Evolutionary conservation across 495 filamentous ascomycete genomes (phyloP), one percentile per base, ranked within the genome.

Genomic region (Hyphodiscus hymeniophilus): DNA sequence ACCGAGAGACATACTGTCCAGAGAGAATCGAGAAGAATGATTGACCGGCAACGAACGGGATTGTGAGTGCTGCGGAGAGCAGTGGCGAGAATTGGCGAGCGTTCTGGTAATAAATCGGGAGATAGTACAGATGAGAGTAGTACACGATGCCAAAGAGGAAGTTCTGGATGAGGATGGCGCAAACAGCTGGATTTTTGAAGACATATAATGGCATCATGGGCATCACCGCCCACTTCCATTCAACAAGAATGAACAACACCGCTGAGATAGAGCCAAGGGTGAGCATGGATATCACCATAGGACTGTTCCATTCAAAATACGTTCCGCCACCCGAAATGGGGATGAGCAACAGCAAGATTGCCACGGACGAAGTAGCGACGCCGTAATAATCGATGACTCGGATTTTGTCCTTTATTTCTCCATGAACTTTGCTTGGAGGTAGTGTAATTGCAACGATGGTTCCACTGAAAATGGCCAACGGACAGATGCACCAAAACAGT

Each of bases 281-380:
- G 24, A 85, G 66, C 75, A 83, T 80, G 36, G 70, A 70, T 26
- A 85, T 81, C 3, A 82, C 71, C 65, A 82, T 68, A 0, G 76
- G 63, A 2, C 77, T 80, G 41, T 72, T 55, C 79, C 79, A 84
- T 4, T 67, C 56, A 48, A 80, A 82, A 45, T 75, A 76, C 3
- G 71, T 72, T 0, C 80, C 79, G 20, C 76, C 79, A 3, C 77
- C 80, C 11, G 77, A 81, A 23, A 83, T 72, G 13, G 80, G 79
- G 49, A 82, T 79, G 36, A 82, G 63, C 16, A 80, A 39, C 42
- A 80, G 71, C 18, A 81, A 69, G 24, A 81, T 69, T 0, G 68
- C 75, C 26, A 10, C 26, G 4, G 71, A 66, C 0, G 71, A 72
- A 6, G 70, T 63, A 7, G 75, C 33, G 6, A 75, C 54, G 6